Base-by-base conservation (phyloP, 2,329 filamentous ascomycete genomes). In the Hypoxylon sp. region DNA sequence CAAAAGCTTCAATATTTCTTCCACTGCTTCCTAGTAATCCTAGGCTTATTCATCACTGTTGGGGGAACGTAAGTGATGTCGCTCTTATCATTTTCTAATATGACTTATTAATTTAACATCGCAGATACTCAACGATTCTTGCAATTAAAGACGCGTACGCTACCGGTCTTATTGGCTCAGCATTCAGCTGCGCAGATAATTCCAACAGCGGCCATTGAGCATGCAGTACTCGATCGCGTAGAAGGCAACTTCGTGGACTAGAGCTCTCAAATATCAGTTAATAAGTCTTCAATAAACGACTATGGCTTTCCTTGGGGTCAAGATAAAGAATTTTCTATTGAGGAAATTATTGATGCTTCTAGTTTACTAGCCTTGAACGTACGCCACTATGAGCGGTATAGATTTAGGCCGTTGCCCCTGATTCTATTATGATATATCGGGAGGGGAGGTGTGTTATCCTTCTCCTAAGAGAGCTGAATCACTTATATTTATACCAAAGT, bases 181-280 rank as follows among this genome's bases (percentile, higher is more conserved):
- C 70, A 10, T 72, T 72, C 14, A 71, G 67, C 30, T 73, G 71
- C 48, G 69, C 67, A 43, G 71, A 72, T 57, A 72, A 73, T 36
- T 73, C 71, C n/a, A 60, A 60, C 17, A 61, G 65, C 32, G 50
- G 60, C 45, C 53, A 67, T 3, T 58, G 7, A 58, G 13, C 3
- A 43, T 11, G 3, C 11, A 3, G 5, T 17, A 13, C 6, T 34
- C 19, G 14, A 19, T 19, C 19, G n/a, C n/a, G 21, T 25, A 43
- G 23, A 17, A 11, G 32, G 14, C 13, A 14, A 28, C 13, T 34
- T 3, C n/a, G 19, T 23, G 25, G 14, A 19, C 7, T 32, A 32
- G 17, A 43, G 14, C 9, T 23, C 23, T 21, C n/a, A 38, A 17
- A 30, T 30, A 30, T 5, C 28, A 9, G 28, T 30, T 6, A 9